Evolutionary conservation across 495 filamentous ascomycete species (phyloP).

Genomic region (Halenospora varia): DNA sequence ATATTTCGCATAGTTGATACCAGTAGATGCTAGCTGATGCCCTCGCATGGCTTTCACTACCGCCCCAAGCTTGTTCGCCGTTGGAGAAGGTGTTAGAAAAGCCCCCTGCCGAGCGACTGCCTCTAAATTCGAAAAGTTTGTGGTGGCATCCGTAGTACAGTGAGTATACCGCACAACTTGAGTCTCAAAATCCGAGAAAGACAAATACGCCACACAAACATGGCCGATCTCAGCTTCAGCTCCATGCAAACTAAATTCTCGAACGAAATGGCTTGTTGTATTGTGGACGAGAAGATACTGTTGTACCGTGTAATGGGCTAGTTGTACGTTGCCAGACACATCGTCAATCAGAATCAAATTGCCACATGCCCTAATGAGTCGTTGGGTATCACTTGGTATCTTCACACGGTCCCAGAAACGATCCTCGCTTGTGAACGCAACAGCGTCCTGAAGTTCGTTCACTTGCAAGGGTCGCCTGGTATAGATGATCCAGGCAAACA

Average conservation of each 20-base stretch:
- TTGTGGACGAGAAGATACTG: slow-evolving; percentile 15
- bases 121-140: neutral
- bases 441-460: slow-evolving; percentile 28
- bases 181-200: slow-evolving; percentile 31
- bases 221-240: slow-evolving; percentile 16
- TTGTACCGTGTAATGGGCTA: slow-evolving; percentile 31
- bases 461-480: slow-evolving; percentile 28
- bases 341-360: slow-evolving; percentile 33
- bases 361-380: slow-evolving; percentile 26
- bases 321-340: slow-evolving; percentile 26
- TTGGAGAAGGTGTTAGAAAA: neutral
- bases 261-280: neutral
- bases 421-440: slow-evolving; percentile 16
- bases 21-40: no score
- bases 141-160: neutral
- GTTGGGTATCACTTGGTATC: slow-evolving; percentile 27
- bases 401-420: neutral
- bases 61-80: no score
- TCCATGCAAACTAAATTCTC: slow-evolving; percentile 6
- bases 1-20: neutral
- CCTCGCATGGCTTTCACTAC: no score
- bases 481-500: slow-evolving; percentile 27
- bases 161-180: neutral
- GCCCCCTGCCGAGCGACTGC: neutral
- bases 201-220: slow-evolving; percentile 32